A percentile compares a stretch with the other conserved stretches of the same genome.
Evolutionary conservation across 129 eudicot genomes (phyloP).

Genomic region (Chrysanthemum lavandulifolium): DNA sequence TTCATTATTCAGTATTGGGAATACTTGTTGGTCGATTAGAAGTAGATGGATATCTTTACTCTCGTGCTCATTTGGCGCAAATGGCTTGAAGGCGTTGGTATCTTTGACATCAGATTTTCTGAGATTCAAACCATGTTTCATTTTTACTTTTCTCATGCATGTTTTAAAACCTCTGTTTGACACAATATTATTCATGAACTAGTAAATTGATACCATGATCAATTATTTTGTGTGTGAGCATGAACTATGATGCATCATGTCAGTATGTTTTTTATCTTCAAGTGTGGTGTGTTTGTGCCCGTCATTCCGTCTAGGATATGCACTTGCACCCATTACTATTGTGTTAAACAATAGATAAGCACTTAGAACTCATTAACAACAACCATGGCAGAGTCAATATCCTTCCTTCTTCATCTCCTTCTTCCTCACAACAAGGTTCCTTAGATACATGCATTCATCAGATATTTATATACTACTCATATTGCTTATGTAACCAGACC

Average conservation of each 20-base stretch:
- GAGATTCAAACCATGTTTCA: conserved; percentile 5
- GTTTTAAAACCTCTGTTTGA: not conserved
- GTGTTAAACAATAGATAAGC: too few relatives aligned
- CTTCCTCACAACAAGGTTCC: conserved; percentile 26
- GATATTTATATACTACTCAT: too few relatives aligned
- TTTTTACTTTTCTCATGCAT: not conserved
- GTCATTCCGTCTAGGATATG: too few relatives aligned
- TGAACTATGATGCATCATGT: too few relatives aligned
- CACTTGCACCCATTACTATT: too few relatives aligned
- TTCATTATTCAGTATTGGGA: not conserved
- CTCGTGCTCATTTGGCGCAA: not conserved
- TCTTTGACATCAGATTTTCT: not conserved
- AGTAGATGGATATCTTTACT: not conserved
- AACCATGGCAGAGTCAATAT: conserved; percentile 7
- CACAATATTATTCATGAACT: not conserved
- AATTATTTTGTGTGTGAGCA: too few relatives aligned
- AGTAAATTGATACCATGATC: not conserved
- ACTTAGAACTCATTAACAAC: too few relatives aligned
- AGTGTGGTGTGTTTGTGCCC: too few relatives aligned
- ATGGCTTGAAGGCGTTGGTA: not conserved
- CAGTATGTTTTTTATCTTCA: too few relatives aligned
- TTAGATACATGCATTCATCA: too few relatives aligned
- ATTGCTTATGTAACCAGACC: not conserved
- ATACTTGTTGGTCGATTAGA: not conserved
- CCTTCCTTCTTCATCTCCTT: conserved; percentile 24